Base-by-base conservation (phyloP, 2,329 filamentous ascomycete species). In the Akanthomyces muscarius region DNA sequence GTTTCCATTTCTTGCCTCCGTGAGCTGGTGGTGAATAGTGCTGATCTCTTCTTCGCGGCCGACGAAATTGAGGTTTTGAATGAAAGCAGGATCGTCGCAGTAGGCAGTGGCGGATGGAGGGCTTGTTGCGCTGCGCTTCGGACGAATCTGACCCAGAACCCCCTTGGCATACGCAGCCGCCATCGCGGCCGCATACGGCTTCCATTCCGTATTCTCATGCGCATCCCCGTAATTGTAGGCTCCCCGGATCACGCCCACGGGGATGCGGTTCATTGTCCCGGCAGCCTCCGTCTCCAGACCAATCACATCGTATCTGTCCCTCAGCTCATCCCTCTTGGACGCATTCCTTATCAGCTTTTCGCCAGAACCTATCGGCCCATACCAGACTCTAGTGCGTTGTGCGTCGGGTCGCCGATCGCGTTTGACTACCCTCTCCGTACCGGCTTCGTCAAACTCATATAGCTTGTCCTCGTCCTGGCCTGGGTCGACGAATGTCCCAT, bases 191-290 rank as follows among this genome's bases (percentile, higher is more conserved):
- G 73, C 73, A 60, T 73, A 75, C 4, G 69, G 68, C 33, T 73
- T 71, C 73, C 72, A 75, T 1, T 67, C 62, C 63, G 71, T 69
- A 48, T 70, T 72, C 56, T 75, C 74, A 42, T 69, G 68, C 28
- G 65, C 61, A 61, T 75, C 72, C 2, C 61, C 71, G 38, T 75
- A 75, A 58, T 75, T 69, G 54, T 72, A 74, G 7, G 71, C 69
- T 0, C 70, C 72, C 33, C 71, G 66, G 23, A 75, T 69, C 0
- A 75, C 71, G 3, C 69, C 68, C 7, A 70, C 69, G 1, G 70
- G 68, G 25, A 74, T 69, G 1, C 64, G 63, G n/a, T 73, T 52
- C 28, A 52, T 52, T 5, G 16, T 33, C 7, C 48, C 48, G 21
- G 48, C 48, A n/a, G 48, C 48, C 70, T 73, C 72, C 69, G 73